Evolutionary conservation across 495 filamentous ascomycete species (phyloP), one percentile per base, ranked within the genome.

Genomic region (Trichoderma parareesei): DNA sequence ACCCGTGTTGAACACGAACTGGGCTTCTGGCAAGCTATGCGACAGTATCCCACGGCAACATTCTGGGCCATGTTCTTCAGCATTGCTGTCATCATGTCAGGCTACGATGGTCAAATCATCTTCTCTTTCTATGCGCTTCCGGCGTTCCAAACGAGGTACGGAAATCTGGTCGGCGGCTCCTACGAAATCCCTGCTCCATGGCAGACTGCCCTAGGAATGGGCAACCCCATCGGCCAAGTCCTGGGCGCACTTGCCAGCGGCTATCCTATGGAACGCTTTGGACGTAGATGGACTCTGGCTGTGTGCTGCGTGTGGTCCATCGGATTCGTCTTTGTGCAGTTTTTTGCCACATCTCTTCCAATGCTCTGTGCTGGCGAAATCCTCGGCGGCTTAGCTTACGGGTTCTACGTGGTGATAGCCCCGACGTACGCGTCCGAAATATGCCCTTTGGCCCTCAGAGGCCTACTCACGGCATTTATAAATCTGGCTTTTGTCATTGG

Each of bases 301-400:
- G 85, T 86, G 0, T 73, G 81, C 61, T 68, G 81, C 1, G 53
- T 73, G 14, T 77, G 81, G 35, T 74, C 86, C 9, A 65, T 70
- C 11, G 75, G 71, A 1, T 78, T 84, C 60, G 78, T 84, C 62
- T 85, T 84, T 73, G 76, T 87, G 64, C 74, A 77, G 3, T 85
- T 87, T 79, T 89, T 88, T 46, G 85, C 88, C 35, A 75, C 78
- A 6, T 85, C 76, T 63, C 78, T 90, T 44, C 72, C 83, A 46
- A 71, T 85, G 8, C 79, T 92, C 40, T 76, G 87, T 13, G 83
- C 81, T 7, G 88, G 83, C 43, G 88, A 88, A 71, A 81, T 91
- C 42, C 78, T 92, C 60, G 85, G 85, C 64, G 88, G 88, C 63
- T 84, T 92, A 67, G 87, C 88, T 4, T 90, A 87, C 87, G 89